Percentiles rank a stretch among this genome's conserved stretches.
These are phyloP conservation scores for Petasospora fabianii DNA, from an alignment of 1,139 yeast genomes.

Conservation along the genomic window DNA sequence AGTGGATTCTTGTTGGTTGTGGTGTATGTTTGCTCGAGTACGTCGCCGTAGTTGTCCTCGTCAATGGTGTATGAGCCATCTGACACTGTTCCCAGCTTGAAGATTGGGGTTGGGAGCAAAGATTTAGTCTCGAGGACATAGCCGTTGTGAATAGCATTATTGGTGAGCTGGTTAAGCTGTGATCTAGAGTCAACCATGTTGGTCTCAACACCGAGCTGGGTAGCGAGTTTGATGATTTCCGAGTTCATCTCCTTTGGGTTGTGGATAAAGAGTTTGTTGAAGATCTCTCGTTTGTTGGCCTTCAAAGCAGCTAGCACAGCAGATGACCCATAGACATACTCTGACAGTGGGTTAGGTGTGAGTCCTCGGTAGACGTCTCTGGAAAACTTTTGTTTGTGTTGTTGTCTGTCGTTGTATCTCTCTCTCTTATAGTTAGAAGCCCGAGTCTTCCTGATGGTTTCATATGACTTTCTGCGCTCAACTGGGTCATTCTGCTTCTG, in stretches of 20 bases:
- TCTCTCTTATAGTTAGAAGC: slow-evolving; percentile 7
- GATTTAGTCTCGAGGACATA: slow-evolving; percentile 68
- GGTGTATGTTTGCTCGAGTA: slow-evolving; percentile 16
- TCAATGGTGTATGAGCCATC: slow-evolving; percentile 27
- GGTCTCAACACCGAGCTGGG: slow-evolving; percentile 41
- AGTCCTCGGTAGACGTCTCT: slow-evolving; percentile 19
- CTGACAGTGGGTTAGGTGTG: slow-evolving; percentile 46
- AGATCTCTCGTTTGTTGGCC: slow-evolving; percentile 50
- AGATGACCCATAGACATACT: slow-evolving; percentile 74
- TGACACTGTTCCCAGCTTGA: slow-evolving; percentile 34
- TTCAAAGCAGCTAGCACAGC: slow-evolving; percentile 68
- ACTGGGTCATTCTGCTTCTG: slow-evolving; percentile 30
- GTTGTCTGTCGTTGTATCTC: slow-evolving; percentile 12
- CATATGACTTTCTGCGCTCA: slow-evolving; percentile 13
- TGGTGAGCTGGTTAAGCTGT: slow-evolving; percentile 57
- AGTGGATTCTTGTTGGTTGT: slow-evolving; percentile 47
- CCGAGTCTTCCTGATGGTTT: slow-evolving; percentile 19
- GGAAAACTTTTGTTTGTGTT: slow-evolving; percentile 17
- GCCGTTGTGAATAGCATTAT: slow-evolving; percentile 80
- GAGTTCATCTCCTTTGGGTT: slow-evolving; percentile 37
- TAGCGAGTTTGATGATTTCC: slow-evolving; percentile 45
- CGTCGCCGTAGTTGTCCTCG: slow-evolving; percentile 25
- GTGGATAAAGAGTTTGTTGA: slow-evolving; percentile 48
- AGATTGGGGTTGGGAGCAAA: slow-evolving; percentile 42
- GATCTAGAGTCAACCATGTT: slow-evolving; percentile 46